Evolutionary conservation across 2,329 filamentous ascomycete species (phyloP).

Genomic region (Dothidotthia symphoricarpi): DNA sequence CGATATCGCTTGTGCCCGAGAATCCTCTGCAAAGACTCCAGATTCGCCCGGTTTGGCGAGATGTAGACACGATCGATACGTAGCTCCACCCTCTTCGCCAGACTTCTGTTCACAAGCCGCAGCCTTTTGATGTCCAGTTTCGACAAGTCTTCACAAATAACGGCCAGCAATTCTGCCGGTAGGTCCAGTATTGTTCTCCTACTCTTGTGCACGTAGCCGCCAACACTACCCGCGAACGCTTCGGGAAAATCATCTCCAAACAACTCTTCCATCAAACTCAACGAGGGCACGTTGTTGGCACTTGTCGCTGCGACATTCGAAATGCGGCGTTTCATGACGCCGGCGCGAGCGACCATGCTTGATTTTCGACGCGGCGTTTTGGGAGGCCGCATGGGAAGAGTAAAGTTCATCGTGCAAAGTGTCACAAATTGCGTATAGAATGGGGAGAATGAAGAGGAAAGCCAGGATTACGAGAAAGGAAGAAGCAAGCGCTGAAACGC

Average conservation of each 20-base stretch:
- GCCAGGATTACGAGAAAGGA: conserved; percentile 1
- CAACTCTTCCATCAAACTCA: conserved; percentile 25
- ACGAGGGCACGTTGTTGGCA: conserved; percentile 20
- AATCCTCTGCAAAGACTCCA: conserved; percentile 41
- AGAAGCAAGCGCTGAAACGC: conserved; percentile 12
- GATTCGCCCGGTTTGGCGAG: conserved; percentile 42
- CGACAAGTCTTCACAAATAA: conserved; percentile 15
- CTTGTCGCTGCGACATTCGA: conserved; percentile 13
- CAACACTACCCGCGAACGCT: conserved; percentile 13
- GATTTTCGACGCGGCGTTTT: conserved; percentile 22
- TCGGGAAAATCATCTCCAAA: conserved; percentile 29
- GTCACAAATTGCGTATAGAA: background rate
- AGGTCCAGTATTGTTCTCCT: conserved; percentile 20
- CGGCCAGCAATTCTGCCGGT: conserved; percentile 18
- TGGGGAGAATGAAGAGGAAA: conserved; percentile 1
- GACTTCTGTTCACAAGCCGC: conserved; percentile 15
- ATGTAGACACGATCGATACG: conserved; percentile 43
- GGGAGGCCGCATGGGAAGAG: conserved; percentile 10
- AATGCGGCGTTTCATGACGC: conserved; percentile 22
- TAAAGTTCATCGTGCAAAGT: too few species aligned
- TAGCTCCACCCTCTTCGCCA: conserved; percentile 23
- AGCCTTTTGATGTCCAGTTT: conserved; percentile 23
- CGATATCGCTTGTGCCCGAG: conserved; percentile 40
- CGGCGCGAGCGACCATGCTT: conserved; percentile 22
- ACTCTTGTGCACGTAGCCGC: conserved; percentile 10